A percentile compares a stretch with the other conserved stretches of the same genome.
Conservation (phyloP, 352 stramenopile species). For the Globisporangium lucens region DNA sequence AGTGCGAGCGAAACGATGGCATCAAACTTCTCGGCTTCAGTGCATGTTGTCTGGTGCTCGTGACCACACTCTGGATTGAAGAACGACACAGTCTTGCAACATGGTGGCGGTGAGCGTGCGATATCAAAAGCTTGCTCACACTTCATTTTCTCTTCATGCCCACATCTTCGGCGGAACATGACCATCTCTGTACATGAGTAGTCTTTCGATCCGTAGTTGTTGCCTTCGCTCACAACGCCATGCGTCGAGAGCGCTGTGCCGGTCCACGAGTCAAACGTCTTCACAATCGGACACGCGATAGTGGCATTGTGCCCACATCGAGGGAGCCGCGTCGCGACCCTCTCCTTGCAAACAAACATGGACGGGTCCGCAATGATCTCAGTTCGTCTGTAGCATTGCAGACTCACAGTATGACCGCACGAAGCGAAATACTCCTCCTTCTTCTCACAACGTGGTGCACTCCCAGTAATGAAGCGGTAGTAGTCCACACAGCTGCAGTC, state of each 20-base stretch:
- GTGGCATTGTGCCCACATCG: slow-evolving; percentile 60
- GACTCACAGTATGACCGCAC: slow-evolving; percentile 57
- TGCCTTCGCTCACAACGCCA: slow-evolving; percentile 53
- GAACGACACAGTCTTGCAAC: slow-evolving; percentile 40
- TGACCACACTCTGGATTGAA: slow-evolving; percentile 74
- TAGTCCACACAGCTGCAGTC: slow-evolving; percentile 69
- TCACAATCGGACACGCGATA: slow-evolving; percentile 46
- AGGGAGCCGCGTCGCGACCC: slow-evolving; percentile 46
- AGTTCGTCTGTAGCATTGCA: slow-evolving; percentile 61
- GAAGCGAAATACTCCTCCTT: slow-evolving; percentile 57
- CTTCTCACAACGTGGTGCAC: slow-evolving; percentile 46
- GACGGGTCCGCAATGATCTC: slow-evolving; percentile 23
- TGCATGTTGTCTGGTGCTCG: slow-evolving; percentile 50
- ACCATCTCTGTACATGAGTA: slow-evolving; percentile 58
- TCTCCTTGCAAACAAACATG: slow-evolving; percentile 53
- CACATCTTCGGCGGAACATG: slow-evolving; percentile 60
- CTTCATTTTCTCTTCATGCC: slow-evolving; percentile 45
- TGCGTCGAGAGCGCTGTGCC: slow-evolving; percentile 32
- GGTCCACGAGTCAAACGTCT: slow-evolving; percentile 45
- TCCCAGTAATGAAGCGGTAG: slow-evolving; percentile 38
- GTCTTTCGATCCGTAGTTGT: slow-evolving; percentile 63
- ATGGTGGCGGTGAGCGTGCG: slow-evolving; percentile 37
- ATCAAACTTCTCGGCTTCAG: slow-evolving; percentile 22
- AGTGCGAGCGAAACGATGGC: neutral
- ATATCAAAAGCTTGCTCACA: slow-evolving; percentile 79